Evolutionary conservation across 257 asterid genomes (phyloP).

Genomic region (Nicotiana noctiflora): DNA sequence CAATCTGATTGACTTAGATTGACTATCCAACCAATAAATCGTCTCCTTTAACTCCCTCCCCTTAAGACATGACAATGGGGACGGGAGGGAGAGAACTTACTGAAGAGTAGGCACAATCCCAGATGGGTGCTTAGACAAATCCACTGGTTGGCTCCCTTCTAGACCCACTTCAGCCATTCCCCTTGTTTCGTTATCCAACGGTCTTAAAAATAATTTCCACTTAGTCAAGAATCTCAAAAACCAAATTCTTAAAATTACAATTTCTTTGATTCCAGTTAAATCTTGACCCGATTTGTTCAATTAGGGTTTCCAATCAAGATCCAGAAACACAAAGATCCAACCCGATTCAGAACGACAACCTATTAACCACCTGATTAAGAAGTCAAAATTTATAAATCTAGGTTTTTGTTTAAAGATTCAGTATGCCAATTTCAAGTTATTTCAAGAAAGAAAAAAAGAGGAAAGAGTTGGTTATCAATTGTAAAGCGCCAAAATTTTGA

Average conservation of each 20-base stretch:
- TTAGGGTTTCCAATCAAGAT: constrained; percentile 2
- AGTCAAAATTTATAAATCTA: not conserved
- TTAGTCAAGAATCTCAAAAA: too few species aligned
- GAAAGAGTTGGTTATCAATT: not conserved
- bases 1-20: too few species aligned
- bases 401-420: not conserved
- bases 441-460: not conserved
- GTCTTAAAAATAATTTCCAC: too few species aligned
- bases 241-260: too few species aligned
- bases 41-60: too few species aligned
- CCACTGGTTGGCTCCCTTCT: constrained; percentile 27
- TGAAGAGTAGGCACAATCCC: constrained; percentile 26
- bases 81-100: constrained; percentile 11
- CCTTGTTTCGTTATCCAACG: too few species aligned
- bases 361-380: not conserved
- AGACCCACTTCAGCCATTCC: constrained; percentile 11
- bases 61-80: too few species aligned
- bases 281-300: too few species aligned
- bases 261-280: not conserved
- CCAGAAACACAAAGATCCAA: constrained; percentile 3
- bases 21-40: too few species aligned
- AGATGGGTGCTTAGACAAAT: constrained; percentile 27
- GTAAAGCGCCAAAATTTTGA: constrained; percentile 8
- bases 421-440: not conserved
- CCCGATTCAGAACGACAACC: not conserved